A percentile compares a stretch with the other conserved stretches of the same genome.
phyloP scores from a whole-genome alignment of 306 rosid species.

The Trifolium subterraneum region DNA sequence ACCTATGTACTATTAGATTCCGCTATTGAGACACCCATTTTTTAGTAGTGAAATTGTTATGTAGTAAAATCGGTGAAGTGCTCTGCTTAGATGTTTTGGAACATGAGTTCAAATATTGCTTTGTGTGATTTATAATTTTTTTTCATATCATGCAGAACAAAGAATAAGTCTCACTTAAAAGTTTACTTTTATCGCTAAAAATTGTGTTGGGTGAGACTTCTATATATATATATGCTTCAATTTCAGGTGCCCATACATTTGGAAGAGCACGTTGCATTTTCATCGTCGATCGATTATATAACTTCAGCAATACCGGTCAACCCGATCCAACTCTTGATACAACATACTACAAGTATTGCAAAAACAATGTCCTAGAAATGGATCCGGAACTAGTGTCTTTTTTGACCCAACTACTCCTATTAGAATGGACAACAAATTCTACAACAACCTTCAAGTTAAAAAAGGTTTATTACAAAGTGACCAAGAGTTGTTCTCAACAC shows the following conservation, averaged over 20 bases:
- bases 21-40: too few species aligned
- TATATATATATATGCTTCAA: not conserved
- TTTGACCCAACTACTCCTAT: constrained; percentile 16
- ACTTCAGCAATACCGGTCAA: constrained; percentile 4
- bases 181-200: too few species aligned
- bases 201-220: too few species aligned
- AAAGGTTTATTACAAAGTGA: constrained; percentile 16
- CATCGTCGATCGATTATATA: not conserved
- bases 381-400: not conserved
- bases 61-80: too few species aligned
- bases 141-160: too few species aligned
- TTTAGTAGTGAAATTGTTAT: too few species aligned
- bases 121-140: too few species aligned
- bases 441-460: not conserved
- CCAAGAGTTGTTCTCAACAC: not conserved
- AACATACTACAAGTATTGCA: not conserved
- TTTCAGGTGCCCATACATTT: constrained; percentile 51
- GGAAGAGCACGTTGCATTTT: constrained; percentile 32
- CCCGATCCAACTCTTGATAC: constrained; percentile 18
- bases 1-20: too few species aligned
- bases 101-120: too few species aligned
- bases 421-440: not conserved
- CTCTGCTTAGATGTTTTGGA: too few species aligned
- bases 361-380: not conserved
- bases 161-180: too few species aligned